phyloP scores from a whole-genome alignment of 129 eudicot species.

The Helichrysum umbraculigerum region DNA sequence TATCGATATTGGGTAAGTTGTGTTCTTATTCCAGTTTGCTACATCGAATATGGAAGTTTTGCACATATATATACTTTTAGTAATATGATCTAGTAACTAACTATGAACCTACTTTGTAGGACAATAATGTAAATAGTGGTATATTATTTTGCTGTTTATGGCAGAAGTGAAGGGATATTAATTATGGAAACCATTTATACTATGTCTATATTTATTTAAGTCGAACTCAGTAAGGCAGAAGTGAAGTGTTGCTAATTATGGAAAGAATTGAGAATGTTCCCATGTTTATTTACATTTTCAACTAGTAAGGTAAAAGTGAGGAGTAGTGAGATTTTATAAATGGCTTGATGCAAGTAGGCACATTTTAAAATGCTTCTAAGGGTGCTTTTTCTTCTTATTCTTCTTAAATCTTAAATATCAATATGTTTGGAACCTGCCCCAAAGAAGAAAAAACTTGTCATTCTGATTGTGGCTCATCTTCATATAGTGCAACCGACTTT shows the following conservation, averaged over 20 bases:
- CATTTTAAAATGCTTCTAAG: slow-evolving; percentile 9
- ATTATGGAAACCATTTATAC: slow-evolving; percentile 11
- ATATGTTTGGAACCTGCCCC: neutral
- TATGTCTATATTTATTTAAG: slow-evolving; percentile 11
- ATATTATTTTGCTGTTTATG: slow-evolving; percentile 19
- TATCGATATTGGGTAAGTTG: slow-evolving; percentile 83
- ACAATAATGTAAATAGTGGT: slow-evolving; percentile 9
- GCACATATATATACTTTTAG: neutral
- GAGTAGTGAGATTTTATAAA: neutral
- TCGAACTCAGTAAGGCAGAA: neutral
- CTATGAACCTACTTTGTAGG: neutral
- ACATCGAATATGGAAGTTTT: neutral
- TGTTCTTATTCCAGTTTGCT: slow-evolving; percentile 19
- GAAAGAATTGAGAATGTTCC: neutral
- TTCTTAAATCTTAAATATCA: neutral
- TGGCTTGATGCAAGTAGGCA: neutral
- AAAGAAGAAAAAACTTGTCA: neutral
- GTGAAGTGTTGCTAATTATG: neutral
- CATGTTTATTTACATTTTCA: neutral
- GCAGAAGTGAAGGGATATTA: slow-evolving; percentile 14
- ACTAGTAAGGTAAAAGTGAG: neutral
- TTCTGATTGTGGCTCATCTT: too few relatives aligned
- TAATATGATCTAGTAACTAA: neutral
- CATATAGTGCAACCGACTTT: neutral
- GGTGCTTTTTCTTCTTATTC: neutral